Conservation (phyloP, 352 stramenopile species). For the Phytopythium cucurbitacearum region DNA sequence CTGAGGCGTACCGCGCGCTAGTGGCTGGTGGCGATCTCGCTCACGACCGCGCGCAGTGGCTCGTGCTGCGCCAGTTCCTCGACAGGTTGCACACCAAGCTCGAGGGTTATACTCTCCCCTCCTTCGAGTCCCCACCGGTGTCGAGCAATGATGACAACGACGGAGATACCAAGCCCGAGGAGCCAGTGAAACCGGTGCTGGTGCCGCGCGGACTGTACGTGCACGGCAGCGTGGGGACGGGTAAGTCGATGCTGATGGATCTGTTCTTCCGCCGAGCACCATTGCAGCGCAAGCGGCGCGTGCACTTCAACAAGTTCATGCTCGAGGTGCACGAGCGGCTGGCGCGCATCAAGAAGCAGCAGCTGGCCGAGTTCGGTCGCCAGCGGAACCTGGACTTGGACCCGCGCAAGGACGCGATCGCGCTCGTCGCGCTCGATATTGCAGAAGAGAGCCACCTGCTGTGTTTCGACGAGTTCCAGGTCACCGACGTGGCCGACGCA, state of each 20-base stretch:
- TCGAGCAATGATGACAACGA: not conserved
- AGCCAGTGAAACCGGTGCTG: constrained; percentile 19
- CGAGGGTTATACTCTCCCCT: constrained; percentile 43
- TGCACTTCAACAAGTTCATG: constrained; percentile 99
- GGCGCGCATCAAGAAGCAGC: constrained; percentile 85
- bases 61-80: constrained; percentile 32
- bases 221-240: constrained; percentile 92
- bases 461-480: constrained; percentile 98
- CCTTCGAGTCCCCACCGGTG: constrained; percentile 6
- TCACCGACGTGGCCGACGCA: constrained; percentile 96
- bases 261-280: constrained; percentile 83
- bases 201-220: constrained; percentile 92
- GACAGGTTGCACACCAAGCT: constrained; percentile 62
- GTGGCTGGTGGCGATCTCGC: constrained; percentile 18
- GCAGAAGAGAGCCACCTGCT: constrained; percentile 88
- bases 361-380: constrained; percentile 72
- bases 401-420: constrained; percentile 63
- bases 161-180: not conserved
- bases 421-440: constrained; percentile 82
- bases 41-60: constrained; percentile 25
- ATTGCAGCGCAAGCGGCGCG: constrained; percentile 75
- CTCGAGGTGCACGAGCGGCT: constrained; percentile 93
- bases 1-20: constrained; percentile 22
- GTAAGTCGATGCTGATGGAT: constrained; percentile 97
- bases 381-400: constrained; percentile 86